Percentiles rank a stretch among this genome's conserved stretches.
phyloP scores from a whole-genome alignment of 2,329 filamentous ascomycete species.

The Furcasterigmium sp. region DNA sequence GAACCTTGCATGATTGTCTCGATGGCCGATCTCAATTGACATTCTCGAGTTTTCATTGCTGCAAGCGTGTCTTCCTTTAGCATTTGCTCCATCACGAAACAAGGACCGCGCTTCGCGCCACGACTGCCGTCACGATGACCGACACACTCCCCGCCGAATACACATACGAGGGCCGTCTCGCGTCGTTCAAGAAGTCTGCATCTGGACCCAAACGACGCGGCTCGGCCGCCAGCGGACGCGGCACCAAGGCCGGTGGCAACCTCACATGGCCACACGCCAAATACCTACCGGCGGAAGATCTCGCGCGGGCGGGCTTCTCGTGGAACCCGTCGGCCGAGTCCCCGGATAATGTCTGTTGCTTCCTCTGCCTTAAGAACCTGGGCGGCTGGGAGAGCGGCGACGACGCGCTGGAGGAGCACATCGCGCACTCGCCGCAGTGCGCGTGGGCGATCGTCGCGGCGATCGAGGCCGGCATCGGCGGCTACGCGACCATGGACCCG shows the following conservation, averaged over 20 bases:
- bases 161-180: constrained; percentile 70
- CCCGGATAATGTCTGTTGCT: constrained; percentile 87
- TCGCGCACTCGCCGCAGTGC: constrained; percentile 76
- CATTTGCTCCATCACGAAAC: too few relatives aligned
- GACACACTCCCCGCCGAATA: constrained; percentile 21
- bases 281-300: constrained; percentile 61
- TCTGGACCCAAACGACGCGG: constrained; percentile 62
- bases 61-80: too few relatives aligned
- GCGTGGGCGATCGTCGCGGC: constrained; percentile 76
- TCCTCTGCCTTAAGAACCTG: constrained; percentile 75
- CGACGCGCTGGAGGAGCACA: constrained; percentile 76
- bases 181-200: constrained; percentile 68
- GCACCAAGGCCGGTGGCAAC: constrained; percentile 51
- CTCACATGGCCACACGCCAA: constrained; percentile 72
- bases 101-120: too few relatives aligned
- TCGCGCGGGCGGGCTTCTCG: constrained; percentile 88
- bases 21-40: neutral
- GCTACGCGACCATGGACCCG: constrained; percentile 68
- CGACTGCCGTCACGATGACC: constrained; percentile 2
- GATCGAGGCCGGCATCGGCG: constrained; percentile 55
- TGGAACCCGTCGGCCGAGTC: constrained; percentile 71
- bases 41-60: too few relatives aligned
- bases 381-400: constrained; percentile 92
- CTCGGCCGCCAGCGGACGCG: constrained; percentile 51
- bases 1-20: neutral